A percentile compares a stretch with the other conserved stretches of the same genome.
These are phyloP conservation scores for Fusarium papillatum DNA, from an alignment of 2,329 filamentous ascomycete genomes.

Conservation along the genomic window DNA sequence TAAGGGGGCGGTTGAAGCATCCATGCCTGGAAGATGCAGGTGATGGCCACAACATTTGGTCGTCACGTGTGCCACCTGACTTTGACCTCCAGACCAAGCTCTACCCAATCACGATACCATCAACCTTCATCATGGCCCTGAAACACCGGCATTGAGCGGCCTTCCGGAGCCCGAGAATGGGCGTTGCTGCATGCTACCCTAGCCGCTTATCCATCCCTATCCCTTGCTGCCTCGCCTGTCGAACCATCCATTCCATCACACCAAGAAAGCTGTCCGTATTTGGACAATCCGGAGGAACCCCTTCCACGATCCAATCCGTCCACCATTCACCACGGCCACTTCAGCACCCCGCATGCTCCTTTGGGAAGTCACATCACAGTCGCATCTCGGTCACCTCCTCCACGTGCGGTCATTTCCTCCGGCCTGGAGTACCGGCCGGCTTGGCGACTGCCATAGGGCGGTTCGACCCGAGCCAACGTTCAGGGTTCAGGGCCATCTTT, in stretches of 20 bases:
- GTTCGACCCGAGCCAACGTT: constrained; percentile 39
- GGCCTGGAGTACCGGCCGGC: constrained; percentile 28
- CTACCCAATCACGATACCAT: neutral
- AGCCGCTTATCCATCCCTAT: constrained; percentile 18
- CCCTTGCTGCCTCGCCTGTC: constrained; percentile 12
- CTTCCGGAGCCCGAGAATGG: neutral
- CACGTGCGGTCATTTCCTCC: constrained; percentile 27
- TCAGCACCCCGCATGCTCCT: constrained; percentile 36
- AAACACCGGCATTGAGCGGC: neutral
- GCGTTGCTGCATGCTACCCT: constrained; percentile 6
- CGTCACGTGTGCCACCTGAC: constrained; percentile 31
- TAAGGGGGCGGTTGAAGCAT: neutral
- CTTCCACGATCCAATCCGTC: constrained; percentile 41
- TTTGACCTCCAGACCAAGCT: neutral
- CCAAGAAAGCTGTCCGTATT: constrained; percentile 30
- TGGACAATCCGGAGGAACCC: constrained; percentile 39
- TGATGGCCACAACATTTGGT: neutral
- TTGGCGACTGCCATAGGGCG: constrained; percentile 26
- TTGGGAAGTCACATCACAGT: constrained; percentile 15
- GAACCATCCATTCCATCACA: constrained; percentile 24
- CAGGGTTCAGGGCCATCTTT: constrained; percentile 9
- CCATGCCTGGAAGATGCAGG: constrained; percentile 1
- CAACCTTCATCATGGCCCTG: neutral
- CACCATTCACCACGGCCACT: constrained; percentile 8
- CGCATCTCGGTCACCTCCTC: constrained; percentile 4